phyloP scores from a whole-genome alignment of 805 yeast species.

The Ogataea philodendri region DNA sequence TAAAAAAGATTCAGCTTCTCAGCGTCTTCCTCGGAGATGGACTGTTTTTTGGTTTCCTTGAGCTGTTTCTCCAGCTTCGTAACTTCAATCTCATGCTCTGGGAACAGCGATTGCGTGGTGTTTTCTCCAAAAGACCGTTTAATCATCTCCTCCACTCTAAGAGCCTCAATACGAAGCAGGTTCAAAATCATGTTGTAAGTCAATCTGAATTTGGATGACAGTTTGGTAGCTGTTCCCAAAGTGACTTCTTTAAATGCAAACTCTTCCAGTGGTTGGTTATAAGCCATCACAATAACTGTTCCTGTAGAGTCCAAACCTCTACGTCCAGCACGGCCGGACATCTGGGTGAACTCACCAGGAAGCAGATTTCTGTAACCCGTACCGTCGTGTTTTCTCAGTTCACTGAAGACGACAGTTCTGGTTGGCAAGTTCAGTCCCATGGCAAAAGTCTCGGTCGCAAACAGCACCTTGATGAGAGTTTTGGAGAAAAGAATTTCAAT shows the following conservation, averaged over 20 bases:
- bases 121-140: constrained; percentile 94
- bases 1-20: constrained; percentile 46
- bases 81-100: constrained; percentile 76
- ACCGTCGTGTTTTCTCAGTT: constrained; percentile 88
- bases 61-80: constrained; percentile 50
- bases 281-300: constrained; percentile 90
- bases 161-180: constrained; percentile 85
- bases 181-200: constrained; percentile 96
- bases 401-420: constrained; percentile 89
- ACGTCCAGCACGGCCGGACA: constrained; percentile 99
- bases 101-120: constrained; percentile 76
- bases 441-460: constrained; percentile 98
- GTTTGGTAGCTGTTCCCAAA: constrained; percentile 85
- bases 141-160: constrained; percentile 97
- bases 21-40: constrained; percentile 38
- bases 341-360: constrained; percentile 97
- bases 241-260: constrained; percentile 73
- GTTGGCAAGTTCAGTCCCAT: constrained; percentile 98
- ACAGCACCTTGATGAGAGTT: constrained; percentile 81
- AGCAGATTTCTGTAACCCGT: constrained; percentile 71
- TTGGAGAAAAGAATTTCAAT: constrained; percentile 89
- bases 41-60: constrained; percentile 27
- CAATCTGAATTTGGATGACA: constrained; percentile 87
- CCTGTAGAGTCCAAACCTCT: constrained; percentile 93
- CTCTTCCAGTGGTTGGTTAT: constrained; percentile 57